Conservation (phyloP, 169 alveolate species). For the Perkinsus marinus region DNA sequence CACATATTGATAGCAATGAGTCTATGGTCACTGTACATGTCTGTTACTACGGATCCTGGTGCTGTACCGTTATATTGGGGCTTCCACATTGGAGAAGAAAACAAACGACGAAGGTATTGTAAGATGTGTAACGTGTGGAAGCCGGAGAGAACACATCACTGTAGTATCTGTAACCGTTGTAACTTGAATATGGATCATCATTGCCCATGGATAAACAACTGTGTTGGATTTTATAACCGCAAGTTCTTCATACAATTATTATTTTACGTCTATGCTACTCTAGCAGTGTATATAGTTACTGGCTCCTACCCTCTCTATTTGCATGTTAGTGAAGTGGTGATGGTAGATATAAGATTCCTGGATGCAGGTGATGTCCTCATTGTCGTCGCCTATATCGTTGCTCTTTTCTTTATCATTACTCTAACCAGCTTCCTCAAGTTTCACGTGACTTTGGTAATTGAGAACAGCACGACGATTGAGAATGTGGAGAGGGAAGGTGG, state of each 20-base stretch:
- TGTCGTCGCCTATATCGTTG: slow-evolving; percentile 22
- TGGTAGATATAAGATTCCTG: not conserved
- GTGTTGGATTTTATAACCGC: slow-evolving; percentile 91
- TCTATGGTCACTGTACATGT: not conserved
- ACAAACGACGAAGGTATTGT: slow-evolving; percentile 82
- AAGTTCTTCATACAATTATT: slow-evolving; percentile 82
- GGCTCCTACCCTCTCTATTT: not conserved
- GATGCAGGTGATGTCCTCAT: not conserved
- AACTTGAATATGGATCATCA: slow-evolving; percentile 91
- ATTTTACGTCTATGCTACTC: slow-evolving; percentile 57
- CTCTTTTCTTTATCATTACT: slow-evolving; percentile 48
- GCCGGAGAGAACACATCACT: slow-evolving; percentile 96
- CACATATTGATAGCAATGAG: not conserved
- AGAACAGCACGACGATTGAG: slow-evolving; percentile 66
- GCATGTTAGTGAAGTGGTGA: not conserved
- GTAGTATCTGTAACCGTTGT: slow-evolving; percentile 88
- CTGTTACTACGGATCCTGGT: slow-evolving; percentile 75
- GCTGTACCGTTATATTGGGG: slow-evolving; percentile 84
- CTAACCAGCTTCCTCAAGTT: slow-evolving; percentile 62
- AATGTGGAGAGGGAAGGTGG: slow-evolving; percentile 35
- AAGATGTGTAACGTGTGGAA: slow-evolving; percentile 90
- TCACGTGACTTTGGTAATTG: slow-evolving; percentile 38
- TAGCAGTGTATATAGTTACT: slow-evolving; percentile 17
- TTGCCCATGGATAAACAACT: slow-evolving; percentile 96
- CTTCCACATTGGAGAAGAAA: slow-evolving; percentile 83